Evolutionary conservation across 2,329 filamentous ascomycete species (phyloP).

Genomic region (Neoarthrinium moseri): DNA sequence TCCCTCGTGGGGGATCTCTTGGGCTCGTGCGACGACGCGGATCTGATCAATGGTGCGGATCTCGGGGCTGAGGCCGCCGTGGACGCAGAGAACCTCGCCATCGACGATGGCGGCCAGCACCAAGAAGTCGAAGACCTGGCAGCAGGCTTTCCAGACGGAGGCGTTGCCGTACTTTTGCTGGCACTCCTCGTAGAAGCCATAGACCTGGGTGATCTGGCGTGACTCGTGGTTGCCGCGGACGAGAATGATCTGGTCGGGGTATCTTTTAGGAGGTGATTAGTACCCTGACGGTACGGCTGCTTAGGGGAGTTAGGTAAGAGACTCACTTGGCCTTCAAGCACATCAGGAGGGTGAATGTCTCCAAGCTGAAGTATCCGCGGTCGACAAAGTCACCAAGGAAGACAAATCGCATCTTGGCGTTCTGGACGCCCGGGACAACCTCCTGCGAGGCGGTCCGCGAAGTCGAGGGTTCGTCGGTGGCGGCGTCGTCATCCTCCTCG

Average conservation of each 20-base stretch:
- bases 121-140: slow-evolving; percentile 98
- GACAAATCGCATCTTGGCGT: slow-evolving; percentile 55
- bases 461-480: slow-evolving; percentile 33
- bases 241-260: slow-evolving; percentile 90
- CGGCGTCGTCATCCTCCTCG: slow-evolving; percentile 46
- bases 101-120: slow-evolving; percentile 97
- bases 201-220: slow-evolving; percentile 95
- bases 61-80: slow-evolving; percentile 84
- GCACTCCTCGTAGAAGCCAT: slow-evolving; percentile 98
- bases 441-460: slow-evolving; percentile 27
- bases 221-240: slow-evolving; percentile 98
- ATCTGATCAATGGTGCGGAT: slow-evolving; percentile 99
- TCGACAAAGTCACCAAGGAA: slow-evolving; percentile 91
- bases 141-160: slow-evolving; percentile 99
- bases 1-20: slow-evolving; percentile 97
- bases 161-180: slow-evolving; percentile 98
- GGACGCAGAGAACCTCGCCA: slow-evolving; percentile 96
- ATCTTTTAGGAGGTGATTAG: slow-evolving; percentile 61
- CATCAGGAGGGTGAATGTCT: slow-evolving; percentile 95
- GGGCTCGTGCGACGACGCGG: slow-evolving; percentile 94
- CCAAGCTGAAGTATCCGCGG: slow-evolving; percentile 93
- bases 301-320: not conserved
- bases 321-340: slow-evolving; percentile 77
- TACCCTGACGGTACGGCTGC: not conserved
- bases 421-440: slow-evolving; percentile 15